Evolutionary conservation across 2,329 filamentous ascomycete species (phyloP), one percentile per base, ranked within the genome.

Genomic region (Stagonosporopsis tanaceti): DNA sequence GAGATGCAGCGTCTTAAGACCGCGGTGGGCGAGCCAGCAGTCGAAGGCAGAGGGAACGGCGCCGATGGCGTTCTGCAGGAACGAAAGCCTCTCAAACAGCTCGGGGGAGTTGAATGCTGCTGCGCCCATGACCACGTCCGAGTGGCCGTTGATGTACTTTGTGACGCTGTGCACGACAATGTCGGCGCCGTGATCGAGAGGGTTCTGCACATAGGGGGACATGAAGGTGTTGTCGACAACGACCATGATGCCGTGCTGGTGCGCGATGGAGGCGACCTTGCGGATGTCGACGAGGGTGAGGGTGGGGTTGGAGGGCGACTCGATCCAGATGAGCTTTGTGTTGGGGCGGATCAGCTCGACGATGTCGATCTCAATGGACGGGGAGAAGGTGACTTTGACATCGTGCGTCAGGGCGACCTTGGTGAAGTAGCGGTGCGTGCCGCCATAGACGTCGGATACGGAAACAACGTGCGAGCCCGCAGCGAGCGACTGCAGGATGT

Each of bases 221-320:
- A 98, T 84, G 83, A 99, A 99, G 20, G 95, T 99, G 82, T 99
- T 99, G 82, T 99, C 95, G 39, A 99, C 95, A n/a, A 99, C 95
- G 40, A 99, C 95, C 74, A 92, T 84, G 71, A 98, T 92, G 61
- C 93, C 94, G 72, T 92, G 91, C 69, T 89, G 83, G 78, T 98
- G 95, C 17, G 95, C 95, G 53, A 90, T 85, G 27, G 87, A 87
- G 27, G 91, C 89, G 38, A 99, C 90, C 50, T 91, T 89, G 68
- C 91, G 85, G 74, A 99, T 97, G 79, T 99, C 94, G 64, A 98
- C 94, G 45, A 99, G 85, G 27, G 91, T 88, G 55, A 99, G 84
- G 6, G 95, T 99, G 0, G 95, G 95, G 81, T 99, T 99, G 69
- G 91, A 95, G 24, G 95, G 95, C 9, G 87, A 89, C 81, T 99